Evolutionary conservation across 2,329 filamentous ascomycete genomes (phyloP).

Genomic region (Alternaria sp.): DNA sequence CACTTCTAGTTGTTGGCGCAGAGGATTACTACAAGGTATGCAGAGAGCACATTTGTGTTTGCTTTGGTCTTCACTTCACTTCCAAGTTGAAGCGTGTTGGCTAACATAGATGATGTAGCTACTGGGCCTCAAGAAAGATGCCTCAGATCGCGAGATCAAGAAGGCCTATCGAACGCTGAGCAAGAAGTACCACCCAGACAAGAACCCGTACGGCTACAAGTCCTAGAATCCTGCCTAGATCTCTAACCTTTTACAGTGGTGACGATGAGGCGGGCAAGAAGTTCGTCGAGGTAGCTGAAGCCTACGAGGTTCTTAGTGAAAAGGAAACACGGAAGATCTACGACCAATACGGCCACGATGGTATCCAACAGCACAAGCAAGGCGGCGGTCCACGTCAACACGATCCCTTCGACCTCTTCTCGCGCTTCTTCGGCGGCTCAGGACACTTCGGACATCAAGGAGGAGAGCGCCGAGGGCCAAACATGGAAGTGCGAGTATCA

Average conservation of each 20-base stretch:
- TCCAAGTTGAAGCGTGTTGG: not conserved
- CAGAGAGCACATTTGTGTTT: not conserved
- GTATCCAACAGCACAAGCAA: conserved; percentile 81
- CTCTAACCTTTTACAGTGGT: conserved; percentile 60
- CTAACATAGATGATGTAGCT: conserved; percentile 63
- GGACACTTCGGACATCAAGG: conserved; percentile 83
- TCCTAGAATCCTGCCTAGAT: conserved; percentile 14
- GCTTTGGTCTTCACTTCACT: not conserved
- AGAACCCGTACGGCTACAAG: conserved; percentile 80
- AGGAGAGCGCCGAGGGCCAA: conserved; percentile 81
- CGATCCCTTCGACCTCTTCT: conserved; percentile 96
- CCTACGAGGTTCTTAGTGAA: conserved; percentile 90
- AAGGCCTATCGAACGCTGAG: conserved; percentile 89
- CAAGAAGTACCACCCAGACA: conserved; percentile 97
- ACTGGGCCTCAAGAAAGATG: conserved; percentile 79
- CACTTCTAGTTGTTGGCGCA: conserved; percentile 56
- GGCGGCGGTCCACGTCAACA: conserved; percentile 69
- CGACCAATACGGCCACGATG: conserved; percentile 92
- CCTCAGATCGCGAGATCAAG: conserved; percentile 89
- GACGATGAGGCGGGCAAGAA: conserved; percentile 83
- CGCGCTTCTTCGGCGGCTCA: conserved; percentile 91
- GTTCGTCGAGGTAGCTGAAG: conserved; percentile 93
- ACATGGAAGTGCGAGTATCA: conserved; percentile 85
- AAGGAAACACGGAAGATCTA: conserved; percentile 85
- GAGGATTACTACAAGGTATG: conserved; percentile 82